These are phyloP conservation scores for Gamarada debralockiae DNA, from an alignment of 495 filamentous ascomycete species.

Conservation along the genomic window DNA sequence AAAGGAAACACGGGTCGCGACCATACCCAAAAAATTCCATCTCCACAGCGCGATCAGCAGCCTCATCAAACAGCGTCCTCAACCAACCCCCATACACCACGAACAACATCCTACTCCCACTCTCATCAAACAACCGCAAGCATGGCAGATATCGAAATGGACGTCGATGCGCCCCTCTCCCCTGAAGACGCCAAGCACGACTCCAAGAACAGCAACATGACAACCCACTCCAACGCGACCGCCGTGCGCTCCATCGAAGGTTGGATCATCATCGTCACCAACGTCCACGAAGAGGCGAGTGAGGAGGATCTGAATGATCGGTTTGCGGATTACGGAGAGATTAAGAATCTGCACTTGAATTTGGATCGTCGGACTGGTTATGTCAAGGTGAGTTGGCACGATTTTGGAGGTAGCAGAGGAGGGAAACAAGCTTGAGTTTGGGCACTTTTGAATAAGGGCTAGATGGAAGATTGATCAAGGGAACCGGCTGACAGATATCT, in stretches of 20 bases:
- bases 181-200: slow-evolving; percentile 33
- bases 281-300: slow-evolving; percentile 95
- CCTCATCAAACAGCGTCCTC: slow-evolving; percentile 3
- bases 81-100: not conserved
- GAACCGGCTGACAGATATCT: slow-evolving; percentile 8
- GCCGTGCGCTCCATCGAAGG: slow-evolving; percentile 98
- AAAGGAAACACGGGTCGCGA: no score
- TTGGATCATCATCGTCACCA: slow-evolving; percentile 96
- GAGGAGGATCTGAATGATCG: slow-evolving; percentile 94
- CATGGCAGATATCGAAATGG: slow-evolving; percentile 71
- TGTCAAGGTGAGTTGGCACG: slow-evolving; percentile 70
- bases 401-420: no score
- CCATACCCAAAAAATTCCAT: no score
- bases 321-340: slow-evolving; percentile 95
- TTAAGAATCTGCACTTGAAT: slow-evolving; percentile 95
- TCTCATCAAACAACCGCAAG: no score
- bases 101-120: slow-evolving; percentile 1
- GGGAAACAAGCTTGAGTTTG: no score
- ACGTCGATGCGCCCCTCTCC: slow-evolving; percentile 58
- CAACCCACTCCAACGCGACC: slow-evolving; percentile 74
- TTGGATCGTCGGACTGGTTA: slow-evolving; percentile 94
- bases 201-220: slow-evolving; percentile 57
- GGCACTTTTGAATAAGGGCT: no score
- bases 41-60: not conserved
- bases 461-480: no score